phyloP scores from a whole-genome alignment of 805 yeast species.

The Metschnikowia sp. region DNA sequence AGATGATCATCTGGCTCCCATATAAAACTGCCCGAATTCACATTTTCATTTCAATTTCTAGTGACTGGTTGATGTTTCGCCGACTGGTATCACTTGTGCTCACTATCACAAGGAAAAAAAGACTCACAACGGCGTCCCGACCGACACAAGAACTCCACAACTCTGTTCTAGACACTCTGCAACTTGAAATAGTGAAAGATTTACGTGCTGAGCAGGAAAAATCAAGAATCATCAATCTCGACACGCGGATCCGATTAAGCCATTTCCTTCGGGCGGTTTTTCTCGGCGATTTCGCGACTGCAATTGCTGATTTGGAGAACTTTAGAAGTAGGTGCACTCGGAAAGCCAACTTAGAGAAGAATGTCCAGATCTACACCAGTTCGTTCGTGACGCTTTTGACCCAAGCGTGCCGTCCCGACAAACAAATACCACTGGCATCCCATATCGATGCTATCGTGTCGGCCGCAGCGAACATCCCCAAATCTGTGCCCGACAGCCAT shows the following conservation, averaged over 20 bases:
- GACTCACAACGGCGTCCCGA: no score
- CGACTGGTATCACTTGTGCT: no score
- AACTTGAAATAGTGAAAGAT: slow-evolving; percentile 3
- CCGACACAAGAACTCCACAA: neutral
- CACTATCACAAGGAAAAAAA: no score
- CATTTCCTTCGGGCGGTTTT: slow-evolving; percentile 16
- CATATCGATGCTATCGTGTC: neutral
- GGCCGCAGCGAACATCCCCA: neutral
- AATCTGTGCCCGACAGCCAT: neutral
- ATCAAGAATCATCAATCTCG: slow-evolving; percentile 5
- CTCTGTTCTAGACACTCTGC: slow-evolving; percentile 10
- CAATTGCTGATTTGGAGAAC: slow-evolving; percentile 2
- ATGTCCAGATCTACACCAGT: slow-evolving; percentile 10
- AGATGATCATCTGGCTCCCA: no score
- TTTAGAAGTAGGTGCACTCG: slow-evolving; percentile 4
- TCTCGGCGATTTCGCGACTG: slow-evolving; percentile 7
- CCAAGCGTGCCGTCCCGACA: slow-evolving; percentile 1
- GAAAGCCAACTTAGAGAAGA: neutral
- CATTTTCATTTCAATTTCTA: no score
- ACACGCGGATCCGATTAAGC: slow-evolving; percentile 11
- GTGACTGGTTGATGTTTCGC: no score
- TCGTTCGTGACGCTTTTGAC: slow-evolving; percentile 13
- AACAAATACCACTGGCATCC: neutral
- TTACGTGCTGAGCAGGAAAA: neutral
- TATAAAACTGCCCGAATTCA: no score